Evolutionary conservation across 352 stramenopile genomes (phyloP), one percentile per base, ranked within the genome.

Genomic region (Phytophthora multivora): DNA sequence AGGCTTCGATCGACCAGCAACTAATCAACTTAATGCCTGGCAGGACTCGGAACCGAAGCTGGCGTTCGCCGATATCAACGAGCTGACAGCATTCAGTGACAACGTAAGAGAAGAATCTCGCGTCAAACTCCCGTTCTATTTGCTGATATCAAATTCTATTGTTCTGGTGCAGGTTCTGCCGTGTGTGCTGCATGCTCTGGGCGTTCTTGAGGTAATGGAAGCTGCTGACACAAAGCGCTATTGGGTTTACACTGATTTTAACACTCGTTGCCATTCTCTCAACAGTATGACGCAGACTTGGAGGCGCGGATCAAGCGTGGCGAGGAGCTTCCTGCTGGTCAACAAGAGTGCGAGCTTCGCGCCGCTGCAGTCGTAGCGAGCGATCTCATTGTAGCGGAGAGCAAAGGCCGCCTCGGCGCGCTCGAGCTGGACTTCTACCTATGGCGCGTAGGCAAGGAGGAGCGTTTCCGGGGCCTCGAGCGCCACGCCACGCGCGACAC

Each of bases 361-460:
- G 86, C 86, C 0, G 80, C 67, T 4, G 81, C 76, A 13, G 42
- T 92, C 42, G 81, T 94, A 12, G 86, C 86, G 2, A 86, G 76
- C 10, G 80, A 91, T 10, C 56, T 82, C 65, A 90, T 94, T 60
- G 69, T 89, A n/a, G 59, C 64, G 8, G 71, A 62, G 23, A 83
- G 76, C 51, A 69, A 84, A 4, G 83, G 80, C 16, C 69, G 67
- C n/a, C 23, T 90, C 21, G 48, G 39, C n/a, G 63, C 56, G 3
- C 55, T 81, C 7, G 80, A 84, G 25, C 51, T 94, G 8, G 80
- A 86, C 64, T 81, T 63, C 15, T 94, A 91, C 59, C 65, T 94
- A 15, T 91, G 86, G 86, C 81, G 82, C 23, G 53, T 91, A 30
- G 83, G 82, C 59, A 94, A 94, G 70, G 81, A 92, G 36, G 74